Evolutionary conservation across 2,329 filamentous ascomycete genomes (phyloP).

Genomic region (Colletotrichum sp.): DNA sequence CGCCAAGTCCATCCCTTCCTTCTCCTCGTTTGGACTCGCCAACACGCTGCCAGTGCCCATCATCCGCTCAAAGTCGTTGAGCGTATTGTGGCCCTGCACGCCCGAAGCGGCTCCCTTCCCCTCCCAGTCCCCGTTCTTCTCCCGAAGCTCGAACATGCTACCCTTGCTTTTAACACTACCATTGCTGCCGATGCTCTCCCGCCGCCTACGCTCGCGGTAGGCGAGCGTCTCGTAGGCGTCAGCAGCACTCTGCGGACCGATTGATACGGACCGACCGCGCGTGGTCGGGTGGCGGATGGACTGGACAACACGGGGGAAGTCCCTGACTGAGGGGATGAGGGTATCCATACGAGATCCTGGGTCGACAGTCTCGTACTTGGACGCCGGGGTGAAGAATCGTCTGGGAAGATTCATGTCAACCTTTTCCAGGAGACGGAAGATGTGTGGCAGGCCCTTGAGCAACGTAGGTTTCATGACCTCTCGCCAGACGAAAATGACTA

Average conservation of each 20-base stretch:
- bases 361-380: conserved; percentile 85
- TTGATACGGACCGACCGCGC: conserved; percentile 80
- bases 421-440: conserved; percentile 86
- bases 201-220: conserved; percentile 73
- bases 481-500: conserved; percentile 88
- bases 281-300: conserved; percentile 77
- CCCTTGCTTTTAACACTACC: conserved; percentile 49
- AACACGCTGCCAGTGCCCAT: conserved; percentile 70
- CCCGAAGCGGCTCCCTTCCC: conserved; percentile 47
- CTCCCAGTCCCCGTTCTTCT: conserved; percentile 42
- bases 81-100: conserved; percentile 46
- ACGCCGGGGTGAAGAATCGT: conserved; percentile 89
- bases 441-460: conserved; percentile 77
- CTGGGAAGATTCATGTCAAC: conserved; percentile 81
- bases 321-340: conserved; percentile 86
- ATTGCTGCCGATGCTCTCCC: conserved; percentile 61
- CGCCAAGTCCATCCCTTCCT: conserved; percentile 37
- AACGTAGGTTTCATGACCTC: conserved; percentile 86
- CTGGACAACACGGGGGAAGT: conserved; percentile 81
- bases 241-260: conserved; percentile 93
- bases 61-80: conserved; percentile 73
- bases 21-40: conserved; percentile 34
- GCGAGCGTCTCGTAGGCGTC: conserved; percentile 96
- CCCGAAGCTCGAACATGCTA: conserved; percentile 46
- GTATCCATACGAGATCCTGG: conserved; percentile 76